phyloP scores from a whole-genome alignment of 2,329 filamentous ascomycete species.

The Colletotrichum sp. region DNA sequence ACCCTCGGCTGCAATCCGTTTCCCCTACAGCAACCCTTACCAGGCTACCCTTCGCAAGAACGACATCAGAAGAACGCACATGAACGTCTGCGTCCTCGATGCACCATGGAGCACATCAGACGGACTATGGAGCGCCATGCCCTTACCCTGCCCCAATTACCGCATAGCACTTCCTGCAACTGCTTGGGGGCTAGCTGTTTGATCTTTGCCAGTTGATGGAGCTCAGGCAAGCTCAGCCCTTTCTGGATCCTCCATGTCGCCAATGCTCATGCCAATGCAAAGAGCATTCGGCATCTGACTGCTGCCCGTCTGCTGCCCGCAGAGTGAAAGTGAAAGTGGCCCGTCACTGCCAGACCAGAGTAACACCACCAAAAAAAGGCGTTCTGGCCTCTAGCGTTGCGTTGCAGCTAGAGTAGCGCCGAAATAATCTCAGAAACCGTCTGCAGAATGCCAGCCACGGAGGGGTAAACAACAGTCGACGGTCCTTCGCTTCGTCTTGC shows the following conservation, averaged over 20 bases:
- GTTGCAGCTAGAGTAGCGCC: conserved; percentile 1
- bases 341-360: conserved; percentile 6
- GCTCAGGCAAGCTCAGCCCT: background rate
- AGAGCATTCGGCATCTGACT: background rate
- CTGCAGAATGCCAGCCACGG: background rate
- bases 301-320: background rate
- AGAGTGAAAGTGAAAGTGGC: background rate
- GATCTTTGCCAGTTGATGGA: background rate
- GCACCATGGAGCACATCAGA: background rate
- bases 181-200: conserved; percentile 1
- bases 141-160: background rate
- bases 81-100: background rate
- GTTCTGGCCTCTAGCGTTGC: background rate
- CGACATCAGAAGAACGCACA: background rate
- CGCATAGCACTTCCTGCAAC: background rate
- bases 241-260: background rate
- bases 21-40: background rate
- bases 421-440: background rate
- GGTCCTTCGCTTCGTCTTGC: background rate
- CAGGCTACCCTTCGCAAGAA: background rate
- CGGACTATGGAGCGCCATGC: background rate
- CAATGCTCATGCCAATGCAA: background rate
- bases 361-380: background rate
- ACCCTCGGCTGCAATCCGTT: background rate
- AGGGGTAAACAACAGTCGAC: background rate